Base-by-base conservation (phyloP, 805 yeast genomes). In the Kluyveromyces nonfermentans region DNA sequence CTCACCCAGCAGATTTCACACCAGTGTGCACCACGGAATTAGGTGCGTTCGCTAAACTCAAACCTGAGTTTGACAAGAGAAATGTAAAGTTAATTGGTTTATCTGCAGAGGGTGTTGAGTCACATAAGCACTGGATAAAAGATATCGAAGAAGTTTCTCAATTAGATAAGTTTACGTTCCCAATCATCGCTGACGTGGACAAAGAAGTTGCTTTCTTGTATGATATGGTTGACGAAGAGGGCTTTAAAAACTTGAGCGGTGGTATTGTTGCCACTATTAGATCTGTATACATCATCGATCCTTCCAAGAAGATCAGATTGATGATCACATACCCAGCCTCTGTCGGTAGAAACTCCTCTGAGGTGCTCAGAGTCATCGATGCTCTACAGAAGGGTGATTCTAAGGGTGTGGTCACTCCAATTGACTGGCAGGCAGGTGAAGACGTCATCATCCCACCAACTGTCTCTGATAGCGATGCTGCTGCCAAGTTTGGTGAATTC, bases 21-120 rank as follows among this genome's bases (percentile, higher is more conserved):
- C 97, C 97, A 39, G 96, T 88, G 44, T 88, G 97, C 69, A 89
- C 96, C 59, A 88, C 96, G 45, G 97, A 88, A 72, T 75, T 88
- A 61, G 96, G 96, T 54, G 96, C 95, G 17, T 89, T 88, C 59
- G 88, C 96, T 51, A 76, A 80, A 57, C 77, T 87, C 68, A 85
- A 86, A 71, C 86, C 88, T 44, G 96, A 88, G 66, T 88, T 88
- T 59, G 79, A 81, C 60, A 73, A 82, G 68, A 80, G 96, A 73
- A 78, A 78, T 61, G 85, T 82, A 63, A 87, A 88, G 72, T 75
- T 88, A 67, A 83, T 88, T 66, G 97, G 96, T 50, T 72, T 88
- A 55, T 84, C 95, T 44, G 90, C 95, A 49, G 89, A 88, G 67
- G 81, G 77, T 54, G 73, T 86, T 50, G 84, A 82, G 54, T 73